phyloP scores from a whole-genome alignment of 768 basidiomycete species.

The Kwoniella europaea region DNA sequence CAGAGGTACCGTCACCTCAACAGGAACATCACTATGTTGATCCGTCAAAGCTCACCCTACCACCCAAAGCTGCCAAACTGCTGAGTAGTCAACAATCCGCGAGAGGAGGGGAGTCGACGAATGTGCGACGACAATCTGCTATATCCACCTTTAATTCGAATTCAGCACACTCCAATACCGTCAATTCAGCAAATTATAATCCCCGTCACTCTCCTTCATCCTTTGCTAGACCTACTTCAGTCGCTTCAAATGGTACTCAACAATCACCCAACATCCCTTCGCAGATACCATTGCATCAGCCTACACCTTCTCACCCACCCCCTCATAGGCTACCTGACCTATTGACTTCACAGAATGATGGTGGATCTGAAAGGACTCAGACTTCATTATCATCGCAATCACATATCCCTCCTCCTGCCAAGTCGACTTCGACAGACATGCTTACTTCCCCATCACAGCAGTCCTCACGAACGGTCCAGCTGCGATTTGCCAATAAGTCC shows the following conservation, averaged over 20 bases:
- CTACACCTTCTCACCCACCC: slow-evolving; percentile 19
- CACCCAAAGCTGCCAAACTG: background rate
- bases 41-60: slow-evolving; percentile 8
- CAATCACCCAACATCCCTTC: slow-evolving; percentile 13
- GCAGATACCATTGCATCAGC: slow-evolving; percentile 19
- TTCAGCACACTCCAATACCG: background rate
- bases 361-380: background rate
- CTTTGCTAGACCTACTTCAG: background rate
- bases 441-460: background rate
- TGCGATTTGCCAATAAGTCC: slow-evolving; percentile 6
- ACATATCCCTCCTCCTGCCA: background rate
- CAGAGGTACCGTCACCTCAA: background rate
- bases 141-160: background rate
- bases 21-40: slow-evolving; percentile 10
- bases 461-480: background rate
- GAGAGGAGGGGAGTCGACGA: background rate
- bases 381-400: background rate
- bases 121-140: background rate
- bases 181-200: background rate
- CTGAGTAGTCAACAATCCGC: background rate
- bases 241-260: slow-evolving; percentile 3
- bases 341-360: slow-evolving; percentile 1
- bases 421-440: background rate
- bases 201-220: slow-evolving; percentile 6
- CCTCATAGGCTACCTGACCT: slow-evolving; percentile 13